Conservation (phyloP, 495 filamentous ascomycete genomes). For the Xylaria curta region DNA sequence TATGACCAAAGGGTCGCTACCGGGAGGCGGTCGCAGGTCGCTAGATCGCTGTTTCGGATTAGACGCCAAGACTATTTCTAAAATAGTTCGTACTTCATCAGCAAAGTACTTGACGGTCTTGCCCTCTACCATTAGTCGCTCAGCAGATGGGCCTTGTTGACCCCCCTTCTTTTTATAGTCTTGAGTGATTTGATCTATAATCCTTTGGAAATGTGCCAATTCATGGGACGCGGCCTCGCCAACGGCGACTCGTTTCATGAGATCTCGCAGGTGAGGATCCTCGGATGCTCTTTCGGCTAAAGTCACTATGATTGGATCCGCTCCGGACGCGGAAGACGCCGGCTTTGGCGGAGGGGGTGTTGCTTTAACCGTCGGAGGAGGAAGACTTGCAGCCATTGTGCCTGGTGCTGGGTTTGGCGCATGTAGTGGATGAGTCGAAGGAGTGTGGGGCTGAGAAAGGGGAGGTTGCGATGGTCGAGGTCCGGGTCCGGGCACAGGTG, state of each 20-base stretch:
- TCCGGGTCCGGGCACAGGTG: constrained; percentile 29
- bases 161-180: constrained; percentile 53
- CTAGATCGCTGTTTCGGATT: constrained; percentile 52
- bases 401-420: constrained; percentile 30
- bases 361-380: constrained; percentile 18
- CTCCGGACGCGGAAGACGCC: constrained; percentile 35
- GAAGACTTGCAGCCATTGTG: constrained; percentile 29
- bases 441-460: constrained; percentile 31
- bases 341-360: constrained; percentile 38
- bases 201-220: constrained; percentile 84
- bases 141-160: constrained; percentile 50
- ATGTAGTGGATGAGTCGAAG: constrained; percentile 32
- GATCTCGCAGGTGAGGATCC: constrained; percentile 85
- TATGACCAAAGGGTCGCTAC: constrained; percentile 52
- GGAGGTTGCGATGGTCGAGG: constrained; percentile 33
- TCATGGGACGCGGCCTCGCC: constrained; percentile 82
- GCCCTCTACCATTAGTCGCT: constrained; percentile 52
- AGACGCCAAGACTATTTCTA: constrained; percentile 53
- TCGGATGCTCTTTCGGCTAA: constrained; percentile 85
- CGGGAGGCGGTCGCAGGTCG: constrained; percentile 47
- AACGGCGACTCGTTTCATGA: constrained; percentile 94
- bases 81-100: constrained; percentile 54
- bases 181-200: constrained; percentile 87
- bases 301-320: constrained; percentile 93
- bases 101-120: constrained; percentile 55